Evolutionary conservation across 2,329 filamentous ascomycete genomes (phyloP).

Genomic region (Sordariomycetes sp.): DNA sequence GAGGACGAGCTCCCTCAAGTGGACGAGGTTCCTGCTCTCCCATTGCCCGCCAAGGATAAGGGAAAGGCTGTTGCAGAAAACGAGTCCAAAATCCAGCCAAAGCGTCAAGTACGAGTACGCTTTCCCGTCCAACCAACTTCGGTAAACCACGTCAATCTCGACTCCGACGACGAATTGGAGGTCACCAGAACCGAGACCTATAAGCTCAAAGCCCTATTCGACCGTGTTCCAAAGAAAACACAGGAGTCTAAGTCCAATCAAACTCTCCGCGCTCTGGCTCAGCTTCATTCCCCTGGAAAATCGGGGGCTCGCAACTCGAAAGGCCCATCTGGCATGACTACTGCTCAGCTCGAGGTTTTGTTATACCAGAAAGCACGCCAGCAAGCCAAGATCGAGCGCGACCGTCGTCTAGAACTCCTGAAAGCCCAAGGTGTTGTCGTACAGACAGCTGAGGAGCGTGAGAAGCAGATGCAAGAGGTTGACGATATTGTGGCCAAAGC

Average conservation of each 20-base stretch:
- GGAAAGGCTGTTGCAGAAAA: conserved; percentile 34
- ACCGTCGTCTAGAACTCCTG: conserved; percentile 67
- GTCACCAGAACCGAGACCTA: conserved; percentile 42
- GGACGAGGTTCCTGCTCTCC: conserved; percentile 21
- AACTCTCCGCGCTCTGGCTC: conserved; percentile 64
- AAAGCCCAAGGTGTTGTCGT: conserved; percentile 72
- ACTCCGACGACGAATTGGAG: conserved; percentile 52
- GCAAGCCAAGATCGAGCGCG: conserved; percentile 71
- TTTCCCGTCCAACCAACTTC: conserved; percentile 29
- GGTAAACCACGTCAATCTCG: conserved; percentile 27
- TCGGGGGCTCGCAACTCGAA: conserved; percentile 32
- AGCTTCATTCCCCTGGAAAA: conserved; percentile 56
- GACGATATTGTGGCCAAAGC: conserved; percentile 86
- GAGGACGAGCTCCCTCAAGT: conserved; percentile 27
- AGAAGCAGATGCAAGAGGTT: conserved; percentile 70
- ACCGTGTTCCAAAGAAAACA: conserved; percentile 52
- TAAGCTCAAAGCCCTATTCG: conserved; percentile 57
- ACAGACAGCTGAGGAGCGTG: conserved; percentile 78
- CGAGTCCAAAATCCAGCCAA: conserved; percentile 16
- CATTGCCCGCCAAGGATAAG: conserved; percentile 47
- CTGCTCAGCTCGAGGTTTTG: conserved; percentile 57
- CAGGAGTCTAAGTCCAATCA: conserved; percentile 56
- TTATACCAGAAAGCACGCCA: conserved; percentile 65
- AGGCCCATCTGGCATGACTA: conserved; percentile 51
- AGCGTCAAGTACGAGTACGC: conserved; percentile 42